Evolutionary conservation across 2,329 filamentous ascomycete genomes (phyloP), one percentile per base, ranked within the genome.

Genomic region (Tolypocladium tropicale): DNA sequence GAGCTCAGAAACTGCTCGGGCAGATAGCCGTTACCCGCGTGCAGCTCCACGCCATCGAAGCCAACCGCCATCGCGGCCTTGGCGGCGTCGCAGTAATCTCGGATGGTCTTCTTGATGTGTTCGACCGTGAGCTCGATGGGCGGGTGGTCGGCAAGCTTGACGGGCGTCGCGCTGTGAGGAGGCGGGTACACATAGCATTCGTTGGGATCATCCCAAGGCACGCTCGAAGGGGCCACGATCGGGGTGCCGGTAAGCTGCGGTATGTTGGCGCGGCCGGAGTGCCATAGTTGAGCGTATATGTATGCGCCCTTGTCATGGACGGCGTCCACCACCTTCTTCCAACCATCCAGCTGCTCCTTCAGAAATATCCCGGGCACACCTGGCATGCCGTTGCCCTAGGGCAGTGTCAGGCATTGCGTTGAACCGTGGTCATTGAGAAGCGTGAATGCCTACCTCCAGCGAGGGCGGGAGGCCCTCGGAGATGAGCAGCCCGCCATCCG

Each of bases 401-500:
- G n/a, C n/a, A 28, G 43, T 16, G 43, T 46, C 43, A 18, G 43
- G 23, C n/a, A n/a, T n/a, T n/a, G n/a, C n/a, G n/a, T n/a, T n/a
- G n/a, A n/a, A n/a, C n/a, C n/a, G n/a, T n/a, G n/a, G n/a, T n/a
- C n/a, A n/a, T n/a, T n/a, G n/a, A n/a, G n/a, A n/a, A n/a, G 77
- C 0, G 72, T 71, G 11, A 79, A 41, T 53, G 63, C 62, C 66
- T 72, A 63, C 62, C 66, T 72, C 63, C 50, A 74, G 57, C 12
- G 76, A 78, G 60, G 79, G 80, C 55, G 75, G 75, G 7, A 81
- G 76, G 0, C 66, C 75, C 55, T 78, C 75, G 2, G 70, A 69
- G 53, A 78, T 71, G 23, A 78, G 59, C 0, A 78, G 64, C 0
- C 76, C 76, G 0, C 74, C 73, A 2, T 66, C 60, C 0, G 68